Percentiles rank a stretch among this genome's conserved stretches.
Conservation (phyloP, 768 basidiomycete genomes). For the Botryobasidium botryosum region DNA sequence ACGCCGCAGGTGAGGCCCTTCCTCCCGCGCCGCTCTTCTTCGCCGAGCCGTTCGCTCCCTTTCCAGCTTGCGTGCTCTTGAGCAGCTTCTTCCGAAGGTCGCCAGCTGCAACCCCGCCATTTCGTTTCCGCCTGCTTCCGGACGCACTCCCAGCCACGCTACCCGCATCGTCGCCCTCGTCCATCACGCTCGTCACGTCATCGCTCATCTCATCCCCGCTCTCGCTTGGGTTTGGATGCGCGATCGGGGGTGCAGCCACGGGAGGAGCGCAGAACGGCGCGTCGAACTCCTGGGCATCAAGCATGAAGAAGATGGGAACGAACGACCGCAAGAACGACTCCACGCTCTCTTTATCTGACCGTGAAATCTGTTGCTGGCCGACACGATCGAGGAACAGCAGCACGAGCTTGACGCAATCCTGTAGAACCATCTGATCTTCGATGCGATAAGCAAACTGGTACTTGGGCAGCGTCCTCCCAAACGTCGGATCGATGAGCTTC, state of each 20-base stretch:
- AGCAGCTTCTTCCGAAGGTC: constrained; percentile 70
- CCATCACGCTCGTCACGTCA: constrained; percentile 13
- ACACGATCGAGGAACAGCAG: constrained; percentile 84
- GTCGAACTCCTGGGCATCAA: constrained; percentile 25
- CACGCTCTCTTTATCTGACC: constrained; percentile 29
- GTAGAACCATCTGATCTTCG: constrained; percentile 60
- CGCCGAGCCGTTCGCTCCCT: constrained; percentile 19
- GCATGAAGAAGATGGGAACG: constrained; percentile 61
- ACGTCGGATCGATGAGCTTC: constrained; percentile 12
- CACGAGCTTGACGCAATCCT: constrained; percentile 79
- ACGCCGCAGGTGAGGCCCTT: constrained; percentile 20
- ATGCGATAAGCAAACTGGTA: constrained; percentile 70
- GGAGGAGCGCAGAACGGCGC: constrained; percentile 22
- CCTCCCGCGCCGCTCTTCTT: constrained; percentile 12
- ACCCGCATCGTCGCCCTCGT: constrained; percentile 16
- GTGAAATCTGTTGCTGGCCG: constrained; percentile 24
- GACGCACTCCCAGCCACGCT: constrained; percentile 11
- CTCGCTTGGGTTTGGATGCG: background rate
- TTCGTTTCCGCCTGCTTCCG: constrained; percentile 28
- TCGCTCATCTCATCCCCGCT: background rate
- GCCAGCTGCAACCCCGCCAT: constrained; percentile 35
- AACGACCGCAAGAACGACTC: constrained; percentile 76
- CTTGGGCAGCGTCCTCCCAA: constrained; percentile 11
- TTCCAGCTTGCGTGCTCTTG: constrained; percentile 48
- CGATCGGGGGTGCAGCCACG: constrained; percentile 33